phyloP scores from a whole-genome alignment of 2,329 filamentous ascomycete species.

The Fusarium tupiense region DNA sequence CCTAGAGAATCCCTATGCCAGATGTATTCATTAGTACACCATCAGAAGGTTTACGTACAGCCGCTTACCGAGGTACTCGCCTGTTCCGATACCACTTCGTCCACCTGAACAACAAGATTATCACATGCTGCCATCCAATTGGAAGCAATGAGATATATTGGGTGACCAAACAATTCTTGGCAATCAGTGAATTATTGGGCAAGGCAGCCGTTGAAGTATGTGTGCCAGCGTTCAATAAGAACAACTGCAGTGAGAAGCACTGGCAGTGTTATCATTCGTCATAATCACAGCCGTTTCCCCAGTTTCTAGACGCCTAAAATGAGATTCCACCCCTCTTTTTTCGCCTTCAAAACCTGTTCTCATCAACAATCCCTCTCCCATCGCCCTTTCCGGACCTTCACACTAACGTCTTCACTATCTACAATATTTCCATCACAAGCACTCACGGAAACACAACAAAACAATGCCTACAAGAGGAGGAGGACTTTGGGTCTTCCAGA shows the following conservation, averaged over 20 bases:
- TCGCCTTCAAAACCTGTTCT: fast-evolving
- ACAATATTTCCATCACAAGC: not conserved
- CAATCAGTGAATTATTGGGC: not conserved
- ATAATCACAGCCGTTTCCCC: not conserved
- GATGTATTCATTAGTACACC: not conserved
- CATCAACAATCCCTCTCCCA: not conserved
- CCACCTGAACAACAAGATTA: not conserved
- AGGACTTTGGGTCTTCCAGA: not conserved
- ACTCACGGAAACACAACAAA: not conserved
- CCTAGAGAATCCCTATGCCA: not conserved
- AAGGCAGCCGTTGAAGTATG: not conserved
- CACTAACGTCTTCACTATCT: fast-evolving
- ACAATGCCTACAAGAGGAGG: not conserved
- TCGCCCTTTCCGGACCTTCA: fast-evolving
- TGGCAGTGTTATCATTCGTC: not conserved
- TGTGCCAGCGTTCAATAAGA: not conserved
- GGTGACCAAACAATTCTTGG: not conserved
- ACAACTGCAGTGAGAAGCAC: not conserved
- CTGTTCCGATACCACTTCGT: not conserved
- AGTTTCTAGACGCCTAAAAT: not conserved
- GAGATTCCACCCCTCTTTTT: not conserved
- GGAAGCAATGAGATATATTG: not conserved
- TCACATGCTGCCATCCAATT: fast-evolving
- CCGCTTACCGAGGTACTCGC: not conserved
- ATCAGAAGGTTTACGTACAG: not conserved